Evolutionary conservation across 2,329 filamentous ascomycete species (phyloP).

Genomic region (Catunica adiposa): DNA sequence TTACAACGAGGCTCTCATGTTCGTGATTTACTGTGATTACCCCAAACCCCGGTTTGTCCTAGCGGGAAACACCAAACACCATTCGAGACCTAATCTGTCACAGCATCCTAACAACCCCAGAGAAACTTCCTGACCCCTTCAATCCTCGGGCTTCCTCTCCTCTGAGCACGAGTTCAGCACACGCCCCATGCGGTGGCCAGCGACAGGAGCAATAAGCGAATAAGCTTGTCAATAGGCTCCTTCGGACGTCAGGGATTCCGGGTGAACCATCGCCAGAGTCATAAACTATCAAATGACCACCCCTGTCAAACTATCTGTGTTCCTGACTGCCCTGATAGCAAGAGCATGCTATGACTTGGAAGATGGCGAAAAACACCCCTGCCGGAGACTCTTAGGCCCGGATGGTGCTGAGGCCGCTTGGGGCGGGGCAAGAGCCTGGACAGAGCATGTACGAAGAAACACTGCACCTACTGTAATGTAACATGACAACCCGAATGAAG

Average conservation of each 20-base stretch:
- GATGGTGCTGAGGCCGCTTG: not conserved
- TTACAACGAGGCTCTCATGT: too few species aligned
- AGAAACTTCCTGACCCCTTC: not conserved
- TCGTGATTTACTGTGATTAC: not conserved
- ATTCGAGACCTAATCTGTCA: constrained; percentile 35
- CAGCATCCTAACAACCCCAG: constrained; percentile 18
- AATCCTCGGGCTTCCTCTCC: not conserved
- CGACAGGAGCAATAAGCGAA: not conserved
- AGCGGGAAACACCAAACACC: constrained; percentile 25
- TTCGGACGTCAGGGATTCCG: too few species aligned
- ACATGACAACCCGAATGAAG: too few species aligned
- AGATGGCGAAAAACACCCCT: not conserved
- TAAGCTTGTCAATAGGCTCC: not conserved
- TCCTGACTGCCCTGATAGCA: not conserved
- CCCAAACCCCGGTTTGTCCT: not conserved
- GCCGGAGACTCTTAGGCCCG: not conserved
- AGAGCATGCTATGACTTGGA: too few species aligned
- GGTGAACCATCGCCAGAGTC: too few species aligned
- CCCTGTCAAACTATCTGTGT: not conserved
- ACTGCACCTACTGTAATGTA: too few species aligned
- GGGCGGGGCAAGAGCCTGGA: not conserved
- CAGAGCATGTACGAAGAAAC: too few species aligned
- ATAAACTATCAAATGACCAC: not conserved
- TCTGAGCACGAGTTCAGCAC: too few species aligned
- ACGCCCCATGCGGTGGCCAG: too few species aligned